Percentiles rank a stretch among this genome's conserved stretches.
Evolutionary conservation across 441 rosid species (phyloP).

Genomic region (Populus trichocarpa): DNA sequence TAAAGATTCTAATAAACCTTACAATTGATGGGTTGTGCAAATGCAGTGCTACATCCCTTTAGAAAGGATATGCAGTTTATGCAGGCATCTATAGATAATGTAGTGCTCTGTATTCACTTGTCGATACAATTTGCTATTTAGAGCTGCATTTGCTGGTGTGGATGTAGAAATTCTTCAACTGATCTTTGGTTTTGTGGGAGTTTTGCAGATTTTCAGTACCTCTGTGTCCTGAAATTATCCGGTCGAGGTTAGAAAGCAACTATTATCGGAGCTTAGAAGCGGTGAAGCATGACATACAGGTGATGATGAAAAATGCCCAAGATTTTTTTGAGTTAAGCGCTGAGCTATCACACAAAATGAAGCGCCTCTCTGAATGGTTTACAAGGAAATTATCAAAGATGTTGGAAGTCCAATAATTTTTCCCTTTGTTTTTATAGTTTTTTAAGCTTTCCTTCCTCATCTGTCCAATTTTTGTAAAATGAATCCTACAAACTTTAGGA

Average conservation of each 20-base stretch:
- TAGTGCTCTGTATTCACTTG: neutral
- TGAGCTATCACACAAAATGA: slow-evolving; percentile 46
- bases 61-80: neutral
- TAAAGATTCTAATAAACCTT: neutral
- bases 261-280: slow-evolving; percentile 85
- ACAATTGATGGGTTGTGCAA: neutral
- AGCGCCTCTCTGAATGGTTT: slow-evolving; percentile 60
- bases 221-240: slow-evolving; percentile 60
- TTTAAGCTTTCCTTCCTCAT: neutral
- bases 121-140: neutral
- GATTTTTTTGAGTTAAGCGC: slow-evolving; percentile 41
- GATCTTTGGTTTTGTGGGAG: slow-evolving; percentile 1
- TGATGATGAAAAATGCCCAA: slow-evolving; percentile 70
- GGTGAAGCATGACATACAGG: slow-evolving; percentile 64
- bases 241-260: slow-evolving; percentile 72
- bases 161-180: slow-evolving; percentile 1
- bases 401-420: slow-evolving; percentile 14
- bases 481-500: neutral
- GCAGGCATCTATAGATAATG: neutral
- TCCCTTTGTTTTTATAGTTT: neutral
- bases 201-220: slow-evolving; percentile 90
- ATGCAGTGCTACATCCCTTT: neutral
- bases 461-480: slow-evolving; percentile 14
- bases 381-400: slow-evolving; percentile 41
- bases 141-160: neutral